phyloP scores from a whole-genome alignment of 176 grass and related monocot species.

The Avena sativa region DNA sequence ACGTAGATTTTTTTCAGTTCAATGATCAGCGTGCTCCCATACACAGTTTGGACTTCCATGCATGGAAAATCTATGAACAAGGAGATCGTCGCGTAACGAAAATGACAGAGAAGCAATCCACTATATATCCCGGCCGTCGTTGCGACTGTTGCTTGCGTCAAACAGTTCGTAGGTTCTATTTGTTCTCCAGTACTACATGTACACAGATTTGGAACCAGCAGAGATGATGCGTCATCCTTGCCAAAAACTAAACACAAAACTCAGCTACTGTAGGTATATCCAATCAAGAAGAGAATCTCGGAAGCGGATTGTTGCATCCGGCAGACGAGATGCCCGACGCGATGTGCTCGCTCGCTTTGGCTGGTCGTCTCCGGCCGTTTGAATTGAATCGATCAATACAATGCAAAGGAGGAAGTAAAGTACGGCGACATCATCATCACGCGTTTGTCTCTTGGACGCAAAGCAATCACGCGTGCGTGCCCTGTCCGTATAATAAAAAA shows the following conservation, averaged over 20 bases:
- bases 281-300: conserved; percentile 41
- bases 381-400: conserved; percentile 22
- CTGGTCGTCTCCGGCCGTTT: conserved; percentile 14
- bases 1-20: conserved; percentile 39
- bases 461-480: conserved; percentile 48
- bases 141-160: conserved; percentile 21
- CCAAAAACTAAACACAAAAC: neutral
- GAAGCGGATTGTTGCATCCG: neutral
- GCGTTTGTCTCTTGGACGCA: conserved; percentile 37
- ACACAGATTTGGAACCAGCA: neutral
- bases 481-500: neutral
- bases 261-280: neutral
- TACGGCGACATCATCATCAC: conserved; percentile 71
- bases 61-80: neutral
- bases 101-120: neutral
- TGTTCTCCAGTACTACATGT: neutral
- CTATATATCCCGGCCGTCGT: neutral
- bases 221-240: neutral
- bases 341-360: conserved; percentile 27
- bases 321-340: conserved; percentile 11
- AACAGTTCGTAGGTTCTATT: neutral
- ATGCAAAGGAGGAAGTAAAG: neutral
- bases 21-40: conserved; percentile 34
- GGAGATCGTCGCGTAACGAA: neutral
- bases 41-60: conserved; percentile 19